A percentile compares a stretch with the other conserved stretches of the same genome.
phyloP scores from a whole-genome alignment of 75 land plant species.

The Pinus albicaulis region DNA sequence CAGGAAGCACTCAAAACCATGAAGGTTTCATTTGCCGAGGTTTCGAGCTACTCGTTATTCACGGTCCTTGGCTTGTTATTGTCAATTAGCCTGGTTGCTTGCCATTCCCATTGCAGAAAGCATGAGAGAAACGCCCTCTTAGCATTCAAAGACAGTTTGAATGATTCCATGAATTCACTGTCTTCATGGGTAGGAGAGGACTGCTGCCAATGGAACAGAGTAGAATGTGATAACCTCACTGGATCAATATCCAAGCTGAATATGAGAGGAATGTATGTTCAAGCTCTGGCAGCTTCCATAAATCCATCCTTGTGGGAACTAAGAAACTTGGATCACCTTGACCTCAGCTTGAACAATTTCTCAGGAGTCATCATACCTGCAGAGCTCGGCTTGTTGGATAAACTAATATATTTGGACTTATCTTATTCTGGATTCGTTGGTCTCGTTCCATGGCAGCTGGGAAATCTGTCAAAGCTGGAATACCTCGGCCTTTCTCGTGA shows the following conservation, averaged over 20 bases:
- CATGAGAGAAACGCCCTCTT: not conserved
- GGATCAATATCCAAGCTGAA: not conserved
- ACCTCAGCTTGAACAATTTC: conserved; percentile 27
- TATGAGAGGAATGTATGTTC: not conserved
- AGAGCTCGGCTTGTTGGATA: conserved; percentile 18
- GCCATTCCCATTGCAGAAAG: not conserved
- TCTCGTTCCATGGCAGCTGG: conserved; percentile 18
- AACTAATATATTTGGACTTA: conserved; percentile 19
- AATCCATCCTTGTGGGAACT: conserved; percentile 15
- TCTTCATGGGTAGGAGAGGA: conserved; percentile 2
- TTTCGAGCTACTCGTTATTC: no score
- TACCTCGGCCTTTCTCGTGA: not conserved
- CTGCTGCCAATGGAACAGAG: conserved; percentile 5
- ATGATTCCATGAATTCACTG: not conserved
- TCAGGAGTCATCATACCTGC: conserved; percentile 15
- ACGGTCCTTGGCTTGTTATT: no score
- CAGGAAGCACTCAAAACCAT: no score
- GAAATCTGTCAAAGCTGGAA: conserved; percentile 23
- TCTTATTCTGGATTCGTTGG: conserved; percentile 21
- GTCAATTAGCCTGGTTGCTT: no score
- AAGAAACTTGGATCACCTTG: conserved; percentile 16
- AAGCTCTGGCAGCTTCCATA: not conserved
- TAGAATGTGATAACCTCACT: not conserved
- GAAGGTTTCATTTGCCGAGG: no score
- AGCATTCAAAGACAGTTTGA: not conserved